Conservation (phyloP, 192 early-diverging fungal species). For the Ramicandelaber brevisporus region DNA sequence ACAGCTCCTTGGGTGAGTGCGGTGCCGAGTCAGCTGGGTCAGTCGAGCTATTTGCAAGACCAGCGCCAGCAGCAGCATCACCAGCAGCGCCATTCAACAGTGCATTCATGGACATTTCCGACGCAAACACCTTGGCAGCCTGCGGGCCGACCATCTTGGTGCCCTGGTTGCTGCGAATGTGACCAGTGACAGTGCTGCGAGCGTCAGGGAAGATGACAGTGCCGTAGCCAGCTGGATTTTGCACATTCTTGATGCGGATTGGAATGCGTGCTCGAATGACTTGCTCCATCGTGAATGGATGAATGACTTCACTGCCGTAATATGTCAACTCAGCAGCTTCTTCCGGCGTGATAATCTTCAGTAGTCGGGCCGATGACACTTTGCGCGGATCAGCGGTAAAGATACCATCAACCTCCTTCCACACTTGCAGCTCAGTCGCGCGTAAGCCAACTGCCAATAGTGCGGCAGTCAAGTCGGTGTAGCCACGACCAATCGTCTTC, state of each 20-base stretch:
- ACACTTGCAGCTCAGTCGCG: slow-evolving; percentile 88
- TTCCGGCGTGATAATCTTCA: slow-evolving; percentile 86
- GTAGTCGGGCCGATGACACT: slow-evolving; percentile 54
- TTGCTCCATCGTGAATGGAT: slow-evolving; percentile 99
- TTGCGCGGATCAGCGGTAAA: slow-evolving; percentile 98
- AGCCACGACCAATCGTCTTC: slow-evolving; percentile 81
- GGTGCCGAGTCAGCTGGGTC: slow-evolving; percentile 23
- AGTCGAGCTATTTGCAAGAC: no score
- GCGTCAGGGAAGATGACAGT: slow-evolving; percentile 83
- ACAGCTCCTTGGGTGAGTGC: slow-evolving; percentile 24
- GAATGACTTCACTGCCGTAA: slow-evolving; percentile 87
- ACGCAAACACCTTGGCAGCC: no score
- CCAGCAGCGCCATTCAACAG: no score
- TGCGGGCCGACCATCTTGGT: no score
- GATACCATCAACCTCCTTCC: slow-evolving; percentile 99
- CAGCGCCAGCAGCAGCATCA: no score
- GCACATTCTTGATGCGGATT: slow-evolving; percentile 97
- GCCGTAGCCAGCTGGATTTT: slow-evolving; percentile 72
- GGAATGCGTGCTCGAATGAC: slow-evolving; percentile 90
- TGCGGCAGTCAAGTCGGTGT: slow-evolving; percentile 93
- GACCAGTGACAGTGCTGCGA: slow-evolving; percentile 17
- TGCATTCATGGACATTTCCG: no score
- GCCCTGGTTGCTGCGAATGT: no score
- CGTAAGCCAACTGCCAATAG: slow-evolving; percentile 69
- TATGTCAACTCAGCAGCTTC: slow-evolving; percentile 96